Evolutionary conservation across 139 green algal species (phyloP), one percentile per base, ranked within the genome.

Genomic region (Tetradesmus obliquus): DNA sequence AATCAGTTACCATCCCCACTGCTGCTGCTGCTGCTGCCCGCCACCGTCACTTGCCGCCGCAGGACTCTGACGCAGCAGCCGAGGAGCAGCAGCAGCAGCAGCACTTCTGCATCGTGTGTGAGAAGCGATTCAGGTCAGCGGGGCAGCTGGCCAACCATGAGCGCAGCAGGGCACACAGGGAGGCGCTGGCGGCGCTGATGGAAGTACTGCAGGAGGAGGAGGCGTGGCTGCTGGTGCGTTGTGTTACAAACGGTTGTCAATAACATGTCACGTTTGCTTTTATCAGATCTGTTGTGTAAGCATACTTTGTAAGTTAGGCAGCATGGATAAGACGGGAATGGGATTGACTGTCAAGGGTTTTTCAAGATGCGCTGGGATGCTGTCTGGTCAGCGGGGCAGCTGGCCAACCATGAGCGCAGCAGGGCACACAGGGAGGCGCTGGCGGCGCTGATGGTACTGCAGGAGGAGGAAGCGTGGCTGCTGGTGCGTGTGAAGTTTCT

Each of bases 201-300:
- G 92, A 91, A 20, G 82, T 95, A 66, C 83, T 97, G 87, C 79
- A 95, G 53, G 93, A 94, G 69, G 95, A 97, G 85, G 95, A 97
- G 82, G 91, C 24, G 19, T 88, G 74, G 69, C 76, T 94, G 51
- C 62, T 91, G 74, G 74, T 84, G 45, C 5, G 51, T 79, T 84
- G 98, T 57, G 99, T 99, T 94, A 85, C 88, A 15, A 99, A 98
- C 93, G 97, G 96, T 89, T 98, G 94, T n/a, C n/a, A n/a, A n/a
- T n/a, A n/a, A n/a, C n/a, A n/a, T n/a, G n/a, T n/a, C n/a, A n/a
- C n/a, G n/a, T n/a, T n/a, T n/a, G n/a, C n/a, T n/a, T n/a, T n/a
- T n/a, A n/a, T n/a, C n/a, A n/a, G n/a, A n/a, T n/a, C n/a, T n/a
- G n/a, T n/a, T n/a, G n/a, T n/a, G n/a, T n/a, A n/a, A n/a, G n/a